Percentiles rank a stretch among this genome's conserved stretches.
phyloP scores from a whole-genome alignment of 805 yeast species.

The Maudiozyma bulderi region DNA sequence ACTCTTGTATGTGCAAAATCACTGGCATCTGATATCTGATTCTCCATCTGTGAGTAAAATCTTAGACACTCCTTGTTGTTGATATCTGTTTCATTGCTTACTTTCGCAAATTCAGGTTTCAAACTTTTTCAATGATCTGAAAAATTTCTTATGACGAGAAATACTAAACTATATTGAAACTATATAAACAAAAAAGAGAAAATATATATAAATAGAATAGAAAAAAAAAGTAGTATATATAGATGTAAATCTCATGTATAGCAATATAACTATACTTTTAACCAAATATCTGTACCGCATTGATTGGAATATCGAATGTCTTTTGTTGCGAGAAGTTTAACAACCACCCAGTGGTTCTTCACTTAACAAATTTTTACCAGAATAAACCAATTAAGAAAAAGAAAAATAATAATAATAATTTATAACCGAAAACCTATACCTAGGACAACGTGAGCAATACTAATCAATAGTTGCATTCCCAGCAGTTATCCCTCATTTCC shows the following conservation, averaged over 20 bases:
- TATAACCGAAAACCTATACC: background rate
- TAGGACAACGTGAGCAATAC: background rate
- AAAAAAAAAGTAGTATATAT: background rate
- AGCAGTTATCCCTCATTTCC: background rate
- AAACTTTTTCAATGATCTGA: background rate
- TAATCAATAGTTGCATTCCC: background rate
- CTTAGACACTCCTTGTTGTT: background rate
- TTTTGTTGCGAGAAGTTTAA: background rate
- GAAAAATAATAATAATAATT: background rate
- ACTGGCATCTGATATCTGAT: slow-evolving; percentile 46
- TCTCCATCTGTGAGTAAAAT: slow-evolving; percentile 7
- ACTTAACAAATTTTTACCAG: background rate
- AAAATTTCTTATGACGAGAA: background rate
- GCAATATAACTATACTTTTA: background rate
- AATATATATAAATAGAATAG: background rate
- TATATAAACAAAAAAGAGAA: background rate
- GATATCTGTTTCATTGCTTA: background rate
- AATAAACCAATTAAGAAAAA: background rate
- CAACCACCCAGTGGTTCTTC: background rate
- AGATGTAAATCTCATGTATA: background rate
- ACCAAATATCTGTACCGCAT: background rate
- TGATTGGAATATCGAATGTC: too few species aligned
- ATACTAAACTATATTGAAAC: background rate
- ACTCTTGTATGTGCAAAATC: slow-evolving; percentile 54
- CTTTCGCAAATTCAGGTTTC: too few species aligned